Percentiles rank a stretch among this genome's conserved stretches.
Conservation (phyloP, 2,329 filamentous ascomycete genomes). For the Penicillium sp. region DNA sequence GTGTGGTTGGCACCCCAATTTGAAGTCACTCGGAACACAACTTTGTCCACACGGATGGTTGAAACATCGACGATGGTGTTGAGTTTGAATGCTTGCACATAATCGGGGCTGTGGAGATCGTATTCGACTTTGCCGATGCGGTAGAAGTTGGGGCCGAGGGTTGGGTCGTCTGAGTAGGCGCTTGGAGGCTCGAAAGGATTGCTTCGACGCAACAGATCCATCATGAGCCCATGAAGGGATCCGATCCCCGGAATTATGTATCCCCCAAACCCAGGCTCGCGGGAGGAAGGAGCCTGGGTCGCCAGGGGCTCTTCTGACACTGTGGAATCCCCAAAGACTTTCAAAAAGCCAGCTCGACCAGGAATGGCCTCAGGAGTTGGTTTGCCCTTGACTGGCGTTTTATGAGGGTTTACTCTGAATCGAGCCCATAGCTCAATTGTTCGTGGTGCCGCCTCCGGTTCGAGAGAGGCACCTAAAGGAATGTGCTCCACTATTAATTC, state of each 20-base stretch:
- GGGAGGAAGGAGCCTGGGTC: slow-evolving; percentile 7
- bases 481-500: slow-evolving; percentile 74
- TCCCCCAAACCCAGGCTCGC: slow-evolving; percentile 13
- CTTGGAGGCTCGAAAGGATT: slow-evolving; percentile 32
- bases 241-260: slow-evolving; percentile 13
- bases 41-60: slow-evolving; percentile 37
- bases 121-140: slow-evolving; percentile 43
- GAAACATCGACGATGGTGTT: slow-evolving; percentile 40
- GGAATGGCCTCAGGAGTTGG: background rate
- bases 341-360: background rate
- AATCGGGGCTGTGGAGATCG: slow-evolving; percentile 33
- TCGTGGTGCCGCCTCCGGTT: slow-evolving; percentile 61
- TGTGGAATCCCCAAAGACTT: slow-evolving; percentile 2
- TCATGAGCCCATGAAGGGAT: slow-evolving; percentile 32
- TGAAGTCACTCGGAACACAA: slow-evolving; percentile 43
- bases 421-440: slow-evolving; percentile 69
- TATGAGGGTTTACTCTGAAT: slow-evolving; percentile 47
- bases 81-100: slow-evolving; percentile 43
- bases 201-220: slow-evolving; percentile 31
- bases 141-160: slow-evolving; percentile 40
- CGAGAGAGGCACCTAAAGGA: slow-evolving; percentile 58
- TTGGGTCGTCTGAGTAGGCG: slow-evolving; percentile 38
- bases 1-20: slow-evolving; percentile 48
- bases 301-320: background rate
- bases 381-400: slow-evolving; percentile 3